phyloP scores from a whole-genome alignment of 2,329 filamentous ascomycete genomes.

The Aspergillus tubingensis region DNA sequence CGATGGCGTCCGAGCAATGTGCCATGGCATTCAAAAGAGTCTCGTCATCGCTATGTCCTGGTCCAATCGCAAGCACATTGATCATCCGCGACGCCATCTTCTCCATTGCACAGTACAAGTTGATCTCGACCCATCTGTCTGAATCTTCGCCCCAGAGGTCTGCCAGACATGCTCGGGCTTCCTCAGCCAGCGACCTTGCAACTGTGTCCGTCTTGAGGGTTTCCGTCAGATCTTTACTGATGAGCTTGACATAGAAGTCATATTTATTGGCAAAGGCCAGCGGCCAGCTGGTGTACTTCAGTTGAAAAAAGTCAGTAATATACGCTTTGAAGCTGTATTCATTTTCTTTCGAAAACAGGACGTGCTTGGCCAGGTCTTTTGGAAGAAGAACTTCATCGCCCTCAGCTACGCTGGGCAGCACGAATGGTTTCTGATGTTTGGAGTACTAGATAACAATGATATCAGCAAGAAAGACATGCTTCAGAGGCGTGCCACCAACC shows the following conservation, averaged over 20 bases:
- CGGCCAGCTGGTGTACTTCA: slow-evolving; percentile 19
- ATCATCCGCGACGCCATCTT: slow-evolving; percentile 15
- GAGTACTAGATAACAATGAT: slow-evolving; percentile 9
- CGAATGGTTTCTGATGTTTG: slow-evolving; percentile 16
- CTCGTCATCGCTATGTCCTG: slow-evolving; percentile 10
- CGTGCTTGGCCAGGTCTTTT: slow-evolving; percentile 11
- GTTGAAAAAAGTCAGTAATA: slow-evolving; percentile 18
- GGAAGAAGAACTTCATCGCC: slow-evolving; percentile 19
- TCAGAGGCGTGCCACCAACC: background rate
- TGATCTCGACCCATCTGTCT: slow-evolving; percentile 13
- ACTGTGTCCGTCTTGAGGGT: slow-evolving; percentile 13
- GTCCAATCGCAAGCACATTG: slow-evolving; percentile 18
- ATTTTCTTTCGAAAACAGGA: slow-evolving; percentile 15
- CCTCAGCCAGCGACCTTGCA: slow-evolving; percentile 14
- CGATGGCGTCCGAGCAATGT: slow-evolving; percentile 18
- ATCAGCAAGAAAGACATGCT: background rate
- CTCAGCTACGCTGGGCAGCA: slow-evolving; percentile 19
- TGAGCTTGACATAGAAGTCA: slow-evolving; percentile 18
- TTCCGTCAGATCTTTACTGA: slow-evolving; percentile 19
- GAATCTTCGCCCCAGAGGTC: slow-evolving; percentile 17
- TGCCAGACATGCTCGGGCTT: slow-evolving; percentile 14
- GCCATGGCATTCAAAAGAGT: slow-evolving; percentile 15
- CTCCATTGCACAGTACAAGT: slow-evolving; percentile 16
- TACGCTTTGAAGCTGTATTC: slow-evolving; percentile 18
- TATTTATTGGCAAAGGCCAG: slow-evolving; percentile 16